These are phyloP conservation scores for Malus sylvestris DNA, from an alignment of 306 rosid species.

Conservation along the genomic window DNA sequence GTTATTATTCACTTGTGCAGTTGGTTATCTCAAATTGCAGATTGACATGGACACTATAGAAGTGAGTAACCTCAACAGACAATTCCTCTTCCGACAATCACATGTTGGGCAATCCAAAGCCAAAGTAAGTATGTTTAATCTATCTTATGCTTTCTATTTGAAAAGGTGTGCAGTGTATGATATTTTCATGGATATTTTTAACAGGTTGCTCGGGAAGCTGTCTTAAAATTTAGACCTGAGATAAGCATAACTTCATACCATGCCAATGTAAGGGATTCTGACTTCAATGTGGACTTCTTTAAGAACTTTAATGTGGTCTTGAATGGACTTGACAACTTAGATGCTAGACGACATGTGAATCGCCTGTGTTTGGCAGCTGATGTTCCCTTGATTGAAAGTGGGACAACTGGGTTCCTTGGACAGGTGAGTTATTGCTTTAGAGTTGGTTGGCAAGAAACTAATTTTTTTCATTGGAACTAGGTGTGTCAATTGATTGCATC, in stretches of 20 bases:
- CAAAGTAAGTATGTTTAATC: constrained; percentile 45
- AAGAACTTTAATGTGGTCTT: constrained; percentile 83
- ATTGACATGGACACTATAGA: constrained; percentile 99
- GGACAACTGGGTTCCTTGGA: constrained; percentile 99
- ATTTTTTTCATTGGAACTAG: not conserved
- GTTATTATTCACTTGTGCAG: not conserved
- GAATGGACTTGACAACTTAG: constrained; percentile 97
- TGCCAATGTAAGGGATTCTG: constrained; percentile 89
- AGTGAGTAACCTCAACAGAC: constrained; percentile 99
- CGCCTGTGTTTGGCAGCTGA: constrained; percentile 95
- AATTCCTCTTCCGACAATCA: constrained; percentile 91
- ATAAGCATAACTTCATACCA: constrained; percentile 79
- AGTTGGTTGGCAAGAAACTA: not conserved
- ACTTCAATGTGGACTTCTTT: constrained; percentile 80
- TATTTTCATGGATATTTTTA: constrained; percentile 26
- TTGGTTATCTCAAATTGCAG: constrained; percentile 40
- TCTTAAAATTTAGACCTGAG: constrained; percentile 85
- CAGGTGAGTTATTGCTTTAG: constrained; percentile 53
- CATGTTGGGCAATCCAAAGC: constrained; percentile 99
- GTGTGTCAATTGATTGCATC: not conserved
- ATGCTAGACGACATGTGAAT: constrained; percentile 96
- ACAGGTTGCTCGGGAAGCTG: constrained; percentile 99
- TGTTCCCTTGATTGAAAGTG: constrained; percentile 96
- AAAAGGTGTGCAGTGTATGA: constrained; percentile 8
- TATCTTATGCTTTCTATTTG: constrained; percentile 1